phyloP scores from a whole-genome alignment of 495 filamentous ascomycete species.

The Aspergillus affinis region DNA sequence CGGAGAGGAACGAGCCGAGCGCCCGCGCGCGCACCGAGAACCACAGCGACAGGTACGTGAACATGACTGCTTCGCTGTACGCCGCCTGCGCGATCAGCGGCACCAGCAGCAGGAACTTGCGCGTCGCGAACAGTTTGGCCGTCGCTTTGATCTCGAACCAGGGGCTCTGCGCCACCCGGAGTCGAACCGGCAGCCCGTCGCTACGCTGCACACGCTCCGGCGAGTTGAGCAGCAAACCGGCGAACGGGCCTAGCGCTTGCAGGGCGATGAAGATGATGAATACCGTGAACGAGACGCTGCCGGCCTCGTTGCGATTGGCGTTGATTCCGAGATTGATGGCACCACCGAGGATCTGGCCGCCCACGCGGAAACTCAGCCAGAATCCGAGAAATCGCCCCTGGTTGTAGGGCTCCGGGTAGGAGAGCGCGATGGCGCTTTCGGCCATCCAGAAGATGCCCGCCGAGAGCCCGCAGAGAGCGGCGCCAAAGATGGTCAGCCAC shows the following conservation, averaged over 20 bases:
- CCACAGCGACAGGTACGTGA: slow-evolving; percentile 60
- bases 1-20: slow-evolving; percentile 60
- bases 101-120: slow-evolving; percentile 55
- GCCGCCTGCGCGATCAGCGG: slow-evolving; percentile 61
- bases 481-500: slow-evolving; percentile 64
- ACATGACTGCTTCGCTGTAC: slow-evolving; percentile 62
- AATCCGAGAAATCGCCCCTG: slow-evolving; percentile 58
- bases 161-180: slow-evolving; percentile 47
- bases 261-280: slow-evolving; percentile 62
- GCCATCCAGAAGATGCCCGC: slow-evolving; percentile 70
- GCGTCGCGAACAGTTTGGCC: slow-evolving; percentile 48
- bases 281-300: slow-evolving; percentile 61
- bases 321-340: slow-evolving; percentile 64
- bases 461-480: slow-evolving; percentile 62
- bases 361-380: slow-evolving; percentile 62
- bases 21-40: slow-evolving; percentile 62
- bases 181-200: slow-evolving; percentile 52
- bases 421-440: slow-evolving; percentile 63
- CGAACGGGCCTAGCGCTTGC: slow-evolving; percentile 56
- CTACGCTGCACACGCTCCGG: slow-evolving; percentile 56
- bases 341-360: slow-evolving; percentile 64
- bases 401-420: slow-evolving; percentile 64
- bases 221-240: slow-evolving; percentile 51
- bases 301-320: slow-evolving; percentile 47
- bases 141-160: slow-evolving; percentile 54